phyloP scores from a whole-genome alignment of 768 basidiomycete genomes.

The Pleurotus giganteus region DNA sequence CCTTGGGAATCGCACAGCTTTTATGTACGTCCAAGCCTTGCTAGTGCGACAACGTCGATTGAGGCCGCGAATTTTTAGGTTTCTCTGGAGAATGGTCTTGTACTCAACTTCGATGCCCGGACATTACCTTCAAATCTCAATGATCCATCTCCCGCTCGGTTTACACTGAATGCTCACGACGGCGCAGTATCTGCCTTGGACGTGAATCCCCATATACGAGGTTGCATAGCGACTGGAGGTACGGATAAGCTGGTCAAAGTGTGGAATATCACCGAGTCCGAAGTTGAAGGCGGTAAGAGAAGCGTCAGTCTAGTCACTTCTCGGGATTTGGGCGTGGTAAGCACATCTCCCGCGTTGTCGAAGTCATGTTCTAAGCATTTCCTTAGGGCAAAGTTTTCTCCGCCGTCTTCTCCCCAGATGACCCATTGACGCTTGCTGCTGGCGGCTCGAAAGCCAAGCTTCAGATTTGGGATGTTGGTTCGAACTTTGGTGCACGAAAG shows the following conservation, averaged over 20 bases:
- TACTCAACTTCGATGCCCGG: constrained; percentile 90
- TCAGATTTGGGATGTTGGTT: constrained; percentile 93
- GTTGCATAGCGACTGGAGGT: constrained; percentile 92
- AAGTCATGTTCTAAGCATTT: not conserved
- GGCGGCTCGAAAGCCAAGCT: constrained; percentile 93
- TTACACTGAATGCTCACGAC: constrained; percentile 92
- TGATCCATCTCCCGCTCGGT: constrained; percentile 65
- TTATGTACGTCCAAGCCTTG: constrained; percentile 56
- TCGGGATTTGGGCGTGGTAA: constrained; percentile 87
- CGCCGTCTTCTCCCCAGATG: constrained; percentile 87
- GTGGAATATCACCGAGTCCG: constrained; percentile 84
- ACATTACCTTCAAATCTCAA: constrained; percentile 71
- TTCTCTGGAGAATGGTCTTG: constrained; percentile 90
- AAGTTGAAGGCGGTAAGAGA: constrained; percentile 49
- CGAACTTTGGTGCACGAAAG: constrained; percentile 79
- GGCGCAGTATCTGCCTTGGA: constrained; percentile 88
- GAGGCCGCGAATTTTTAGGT: constrained; percentile 50
- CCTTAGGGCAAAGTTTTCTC: constrained; percentile 95
- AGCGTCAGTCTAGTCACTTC: constrained; percentile 83
- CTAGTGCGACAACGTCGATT: not conserved
- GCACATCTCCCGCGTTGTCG: constrained; percentile 21
- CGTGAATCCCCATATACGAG: constrained; percentile 85
- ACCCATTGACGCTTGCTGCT: constrained; percentile 89
- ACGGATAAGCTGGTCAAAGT: constrained; percentile 94
- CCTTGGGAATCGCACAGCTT: constrained; percentile 88